phyloP scores from a whole-genome alignment of 305 asterid species.

The Fraxinus latifolia region DNA sequence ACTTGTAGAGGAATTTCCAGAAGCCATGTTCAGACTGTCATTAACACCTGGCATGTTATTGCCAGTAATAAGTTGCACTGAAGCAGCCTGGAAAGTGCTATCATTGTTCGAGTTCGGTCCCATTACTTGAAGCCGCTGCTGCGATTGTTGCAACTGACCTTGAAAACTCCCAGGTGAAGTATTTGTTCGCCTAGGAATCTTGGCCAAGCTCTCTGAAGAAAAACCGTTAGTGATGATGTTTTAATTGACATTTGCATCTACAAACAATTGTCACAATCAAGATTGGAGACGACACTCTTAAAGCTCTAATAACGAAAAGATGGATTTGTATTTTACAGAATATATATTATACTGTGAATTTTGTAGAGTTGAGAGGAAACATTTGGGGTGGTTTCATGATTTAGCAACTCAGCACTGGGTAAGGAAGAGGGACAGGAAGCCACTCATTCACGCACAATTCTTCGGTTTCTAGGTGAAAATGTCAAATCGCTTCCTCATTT shows the following conservation, averaged over 20 bases:
- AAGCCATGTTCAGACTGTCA: conserved; percentile 14
- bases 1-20: conserved; percentile 22
- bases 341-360: not conserved
- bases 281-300: not conserved
- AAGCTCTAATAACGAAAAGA: not conserved
- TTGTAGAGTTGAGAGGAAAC: not conserved
- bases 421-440: not conserved
- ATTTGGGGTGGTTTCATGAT: not conserved
- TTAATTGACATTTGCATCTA: not conserved
- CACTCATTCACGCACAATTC: not conserved
- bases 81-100: conserved; percentile 37
- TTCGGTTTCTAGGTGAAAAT: not conserved
- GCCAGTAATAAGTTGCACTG: conserved; percentile 45
- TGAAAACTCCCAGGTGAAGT: conserved; percentile 47
- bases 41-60: conserved; percentile 30
- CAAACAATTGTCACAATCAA: not conserved
- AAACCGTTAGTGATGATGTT: not conserved
- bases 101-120: conserved; percentile 51
- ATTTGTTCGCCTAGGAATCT: conserved; percentile 69
- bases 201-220: conserved; percentile 70
- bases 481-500: not conserved
- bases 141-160: conserved; percentile 57
- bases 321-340: not conserved
- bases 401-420: not conserved
- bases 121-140: conserved; percentile 35